These are phyloP conservation scores for Amphichorda felina DNA, from an alignment of 2,329 filamentous ascomycete species.

Conservation along the genomic window DNA sequence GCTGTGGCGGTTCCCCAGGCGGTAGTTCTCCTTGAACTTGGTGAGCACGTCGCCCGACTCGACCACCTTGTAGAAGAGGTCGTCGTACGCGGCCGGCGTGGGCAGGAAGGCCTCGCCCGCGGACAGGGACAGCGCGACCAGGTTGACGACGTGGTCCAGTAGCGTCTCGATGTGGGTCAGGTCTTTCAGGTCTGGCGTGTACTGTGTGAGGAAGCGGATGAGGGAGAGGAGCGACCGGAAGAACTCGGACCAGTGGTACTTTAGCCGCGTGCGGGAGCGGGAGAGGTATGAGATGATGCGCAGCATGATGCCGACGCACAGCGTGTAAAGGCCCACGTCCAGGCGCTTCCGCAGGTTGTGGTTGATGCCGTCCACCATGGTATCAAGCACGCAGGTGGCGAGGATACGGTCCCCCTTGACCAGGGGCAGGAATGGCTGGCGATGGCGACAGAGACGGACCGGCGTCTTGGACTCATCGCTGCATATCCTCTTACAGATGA, in stretches of 20 bases:
- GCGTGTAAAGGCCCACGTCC: slow-evolving; percentile 73
- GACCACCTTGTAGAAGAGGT: slow-evolving; percentile 96
- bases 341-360: slow-evolving; percentile 83
- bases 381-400: slow-evolving; percentile 68
- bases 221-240: slow-evolving; percentile 84
- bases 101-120: slow-evolving; percentile 86
- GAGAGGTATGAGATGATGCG: slow-evolving; percentile 77
- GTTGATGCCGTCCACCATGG: slow-evolving; percentile 82
- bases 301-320: slow-evolving; percentile 71
- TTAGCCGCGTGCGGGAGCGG: slow-evolving; percentile 66
- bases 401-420: slow-evolving; percentile 62
- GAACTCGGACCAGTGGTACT: slow-evolving; percentile 91
- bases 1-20: slow-evolving; percentile 40
- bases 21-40: slow-evolving; percentile 73
- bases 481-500: slow-evolving; percentile 73
- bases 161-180: slow-evolving; percentile 60
- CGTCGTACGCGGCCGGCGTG: slow-evolving; percentile 78
- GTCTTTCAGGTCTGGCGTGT: slow-evolving; percentile 63
- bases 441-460: slow-evolving; percentile 80
- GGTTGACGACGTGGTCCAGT: slow-evolving; percentile 66
- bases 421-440: slow-evolving; percentile 72
- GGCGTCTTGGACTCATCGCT: slow-evolving; percentile 61
- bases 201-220: slow-evolving; percentile 81
- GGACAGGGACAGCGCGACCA: slow-evolving; percentile 74
- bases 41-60: slow-evolving; percentile 75